Evolutionary conservation across 1,284 basidiomycete genomes (phyloP).

Genomic region (Trichosporon coremiiforme): DNA sequence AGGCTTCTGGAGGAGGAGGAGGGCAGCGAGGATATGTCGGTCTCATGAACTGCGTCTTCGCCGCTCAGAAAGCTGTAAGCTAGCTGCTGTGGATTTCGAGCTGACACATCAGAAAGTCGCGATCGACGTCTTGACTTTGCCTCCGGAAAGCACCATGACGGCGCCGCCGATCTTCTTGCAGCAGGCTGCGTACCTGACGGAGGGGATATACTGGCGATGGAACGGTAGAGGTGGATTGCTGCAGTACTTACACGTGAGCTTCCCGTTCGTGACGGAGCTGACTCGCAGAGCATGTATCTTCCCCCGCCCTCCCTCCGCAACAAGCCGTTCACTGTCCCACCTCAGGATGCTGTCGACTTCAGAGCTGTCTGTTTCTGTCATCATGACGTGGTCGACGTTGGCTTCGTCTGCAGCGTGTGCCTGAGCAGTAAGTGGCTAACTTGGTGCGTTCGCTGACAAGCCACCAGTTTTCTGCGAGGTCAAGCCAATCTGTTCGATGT

Average conservation of each 20-base stretch:
- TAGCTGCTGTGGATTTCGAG: background rate
- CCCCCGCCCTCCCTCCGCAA: constrained; percentile 76
- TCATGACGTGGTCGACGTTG: constrained; percentile 92
- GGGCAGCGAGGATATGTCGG: constrained; percentile 66
- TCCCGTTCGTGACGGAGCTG: background rate
- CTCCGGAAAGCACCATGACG: constrained; percentile 71
- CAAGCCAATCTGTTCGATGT: constrained; percentile 88
- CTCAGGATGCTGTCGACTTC: constrained; percentile 93
- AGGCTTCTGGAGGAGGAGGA: constrained; percentile 30
- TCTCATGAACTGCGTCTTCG: constrained; percentile 99
- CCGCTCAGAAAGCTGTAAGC: constrained; percentile 89
- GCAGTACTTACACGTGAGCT: constrained; percentile 78
- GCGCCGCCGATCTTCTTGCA: constrained; percentile 77
- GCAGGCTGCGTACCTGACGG: constrained; percentile 93
- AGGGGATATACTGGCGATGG: constrained; percentile 86
- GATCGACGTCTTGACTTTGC: constrained; percentile 93
- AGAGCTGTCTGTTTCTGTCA: constrained; percentile 99
- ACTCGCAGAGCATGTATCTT: constrained; percentile 79
- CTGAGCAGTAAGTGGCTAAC: constrained; percentile 71
- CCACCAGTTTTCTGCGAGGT: constrained; percentile 87
- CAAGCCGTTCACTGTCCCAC: constrained; percentile 74
- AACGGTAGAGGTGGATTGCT: constrained; percentile 71
- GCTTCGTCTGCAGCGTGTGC: constrained; percentile 98
- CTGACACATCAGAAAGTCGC: constrained; percentile 72
- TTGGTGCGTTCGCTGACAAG: background rate